Conservation (phyloP, 2,329 filamentous ascomycete species). For the Clarireedia monteithiana region DNA sequence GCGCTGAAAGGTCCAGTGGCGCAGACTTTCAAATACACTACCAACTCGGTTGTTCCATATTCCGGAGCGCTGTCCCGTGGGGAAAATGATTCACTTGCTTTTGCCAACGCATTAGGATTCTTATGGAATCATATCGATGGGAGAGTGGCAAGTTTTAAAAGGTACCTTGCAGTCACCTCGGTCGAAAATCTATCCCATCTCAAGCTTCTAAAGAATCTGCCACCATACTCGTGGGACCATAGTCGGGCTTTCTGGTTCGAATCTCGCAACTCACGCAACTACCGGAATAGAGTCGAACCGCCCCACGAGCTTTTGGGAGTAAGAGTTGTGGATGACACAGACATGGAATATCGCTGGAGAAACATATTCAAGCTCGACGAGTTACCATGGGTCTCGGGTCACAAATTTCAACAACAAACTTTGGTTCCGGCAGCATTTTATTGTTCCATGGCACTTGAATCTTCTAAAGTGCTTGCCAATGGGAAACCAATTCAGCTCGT, state of each 20-base stretch:
- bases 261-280: slow-evolving; percentile 37
- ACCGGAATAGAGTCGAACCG: slow-evolving; percentile 36
- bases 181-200: not conserved
- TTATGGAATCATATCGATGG: not conserved
- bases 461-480: slow-evolving; percentile 9
- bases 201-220: slow-evolving; percentile 35
- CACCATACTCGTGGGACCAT: slow-evolving; percentile 47
- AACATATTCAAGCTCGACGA: slow-evolving; percentile 23
- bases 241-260: slow-evolving; percentile 44
- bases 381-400: slow-evolving; percentile 27
- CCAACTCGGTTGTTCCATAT: not conserved
- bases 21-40: not conserved
- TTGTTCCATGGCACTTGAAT: slow-evolving; percentile 28
- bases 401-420: slow-evolving; percentile 18
- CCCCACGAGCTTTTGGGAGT: slow-evolving; percentile 32
- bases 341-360: slow-evolving; percentile 24
- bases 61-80: not conserved
- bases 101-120: not conserved
- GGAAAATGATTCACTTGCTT: not conserved
- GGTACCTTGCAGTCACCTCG: not conserved
- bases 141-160: not conserved
- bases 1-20: slow-evolving; percentile 8
- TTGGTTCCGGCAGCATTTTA: slow-evolving; percentile 28
- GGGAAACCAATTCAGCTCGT: slow-evolving; percentile 20
- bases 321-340: slow-evolving; percentile 12